Conservation (phyloP, 257 asterid genomes). For the Forsythia suspensa region DNA sequence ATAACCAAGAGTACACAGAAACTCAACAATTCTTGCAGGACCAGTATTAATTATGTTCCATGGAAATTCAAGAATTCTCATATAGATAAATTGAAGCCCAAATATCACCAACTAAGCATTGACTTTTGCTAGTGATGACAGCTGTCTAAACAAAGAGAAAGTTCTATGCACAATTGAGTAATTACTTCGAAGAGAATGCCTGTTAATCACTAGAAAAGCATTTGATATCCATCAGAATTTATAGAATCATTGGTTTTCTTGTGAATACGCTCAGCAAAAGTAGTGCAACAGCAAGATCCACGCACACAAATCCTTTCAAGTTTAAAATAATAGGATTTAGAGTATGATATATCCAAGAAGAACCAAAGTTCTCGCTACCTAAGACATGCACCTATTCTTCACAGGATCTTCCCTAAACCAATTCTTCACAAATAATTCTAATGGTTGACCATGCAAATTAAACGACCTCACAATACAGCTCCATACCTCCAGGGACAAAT, state of each 20-base stretch:
- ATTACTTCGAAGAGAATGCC: neutral
- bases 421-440: neutral
- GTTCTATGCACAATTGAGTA: neutral
- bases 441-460: too few species aligned
- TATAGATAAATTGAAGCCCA: neutral
- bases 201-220: constrained; percentile 2
- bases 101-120: neutral
- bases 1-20: constrained; percentile 2
- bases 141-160: neutral
- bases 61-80: constrained; percentile 10
- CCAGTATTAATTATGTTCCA: neutral
- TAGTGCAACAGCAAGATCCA: neutral
- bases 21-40: neutral
- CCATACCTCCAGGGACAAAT: too few species aligned
- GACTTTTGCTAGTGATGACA: neutral
- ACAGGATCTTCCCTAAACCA: neutral
- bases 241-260: too few species aligned
- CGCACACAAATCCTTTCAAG: neutral
- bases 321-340: neutral
- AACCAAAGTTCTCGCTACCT: neutral
- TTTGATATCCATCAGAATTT: neutral
- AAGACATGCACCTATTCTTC: neutral
- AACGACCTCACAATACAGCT: too few species aligned
- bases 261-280: neutral
- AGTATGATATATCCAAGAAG: neutral